Base-by-base conservation (phyloP, 495 filamentous ascomycete species). In the Geopyxis carbonaria region DNA sequence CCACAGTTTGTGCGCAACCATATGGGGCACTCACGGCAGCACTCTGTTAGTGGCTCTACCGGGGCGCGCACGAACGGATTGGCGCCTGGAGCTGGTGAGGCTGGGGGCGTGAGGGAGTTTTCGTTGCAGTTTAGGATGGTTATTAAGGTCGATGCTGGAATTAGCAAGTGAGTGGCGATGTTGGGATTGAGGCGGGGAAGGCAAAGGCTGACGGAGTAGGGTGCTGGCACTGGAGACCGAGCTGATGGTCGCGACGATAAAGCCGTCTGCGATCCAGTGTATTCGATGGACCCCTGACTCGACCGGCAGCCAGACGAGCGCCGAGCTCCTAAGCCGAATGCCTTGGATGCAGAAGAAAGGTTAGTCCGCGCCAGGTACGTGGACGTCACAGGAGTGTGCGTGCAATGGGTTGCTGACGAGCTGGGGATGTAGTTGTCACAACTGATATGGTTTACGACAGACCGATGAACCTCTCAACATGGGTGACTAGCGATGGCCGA, bases 131-230 rank as follows among this genome's bases (percentile, higher is more conserved):
- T 99, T 61, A 70, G 89, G 36, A 94, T 94, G 83, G 86, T 91
- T 16, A 94, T 99, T 42, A 91, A 91, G 59, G 81, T 99, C 15
- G 89, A 99, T 58, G 91, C 91, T 6, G 91, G 91, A 1, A 93
- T 99, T 45, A 73, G 73, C 22, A 71, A 67, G 47, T 56, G 41
- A 35, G 28, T 33, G 10, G 20, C 33, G 36, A 39, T 21, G 28
- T 21, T 39, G 4, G 36, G 30, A n/a, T 8, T 15, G 22, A 16
- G 36, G 15, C 1, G 14, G 5, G 27, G 15, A 30, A 15, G 27
- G 15, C 15, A 30, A 14, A 39, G 6, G 7, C 42, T 52, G 30
- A 52, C 42, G 21, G 8, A 39, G 23, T 47, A 69, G 64, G 47
- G 83, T 78, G n/a, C 58, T 95, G 33, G 87, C 91, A 2, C 66